Conservation (phyloP, 228 moss, liverwort and hornwort genomes). For the Sphagnum fallax region DNA sequence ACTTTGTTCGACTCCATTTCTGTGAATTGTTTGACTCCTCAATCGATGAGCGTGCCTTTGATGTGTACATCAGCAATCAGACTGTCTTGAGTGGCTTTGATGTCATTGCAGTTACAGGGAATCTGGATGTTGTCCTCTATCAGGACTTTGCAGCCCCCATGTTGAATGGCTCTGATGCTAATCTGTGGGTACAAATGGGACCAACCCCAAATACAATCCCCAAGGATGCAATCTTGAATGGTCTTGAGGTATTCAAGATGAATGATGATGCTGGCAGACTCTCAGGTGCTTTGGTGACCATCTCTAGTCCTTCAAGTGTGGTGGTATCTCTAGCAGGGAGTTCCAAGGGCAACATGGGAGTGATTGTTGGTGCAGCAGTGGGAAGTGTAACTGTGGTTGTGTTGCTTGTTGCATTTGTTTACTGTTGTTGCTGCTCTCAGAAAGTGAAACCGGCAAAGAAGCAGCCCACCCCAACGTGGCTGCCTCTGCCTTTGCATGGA, state of each 20-base stretch:
- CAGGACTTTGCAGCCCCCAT: conserved; percentile 30
- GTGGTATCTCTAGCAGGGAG: not conserved
- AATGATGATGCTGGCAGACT: conserved; percentile 46
- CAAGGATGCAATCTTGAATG: conserved; percentile 61
- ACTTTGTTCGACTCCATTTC: conserved; percentile 67
- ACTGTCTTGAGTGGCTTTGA: conserved; percentile 20
- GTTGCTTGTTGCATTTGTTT: conserved; percentile 12
- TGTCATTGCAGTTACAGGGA: not conserved
- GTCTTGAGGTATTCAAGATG: conserved; percentile 77
- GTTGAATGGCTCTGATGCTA: conserved; percentile 6
- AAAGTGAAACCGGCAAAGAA: conserved; percentile 18
- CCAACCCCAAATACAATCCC: conserved; percentile 13
- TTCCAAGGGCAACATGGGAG: conserved; percentile 15
- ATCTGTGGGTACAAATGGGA: conserved; percentile 53
- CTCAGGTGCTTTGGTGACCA: not conserved
- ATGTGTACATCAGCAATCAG: conserved; percentile 62
- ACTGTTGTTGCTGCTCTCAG: conserved; percentile 26
- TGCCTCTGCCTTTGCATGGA: conserved; percentile 65
- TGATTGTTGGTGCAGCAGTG: conserved; percentile 60
- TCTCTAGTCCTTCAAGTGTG: not conserved
- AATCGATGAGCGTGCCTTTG: conserved; percentile 39
- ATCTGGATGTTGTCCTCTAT: conserved; percentile 16
- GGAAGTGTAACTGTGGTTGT: conserved; percentile 42
- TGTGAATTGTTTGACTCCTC: conserved; percentile 26
- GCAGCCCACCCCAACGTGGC: conserved; percentile 44